These are phyloP conservation scores for Durusdinium trenchii DNA, from an alignment of 73 alveolate genomes.

Conservation along the genomic window DNA sequence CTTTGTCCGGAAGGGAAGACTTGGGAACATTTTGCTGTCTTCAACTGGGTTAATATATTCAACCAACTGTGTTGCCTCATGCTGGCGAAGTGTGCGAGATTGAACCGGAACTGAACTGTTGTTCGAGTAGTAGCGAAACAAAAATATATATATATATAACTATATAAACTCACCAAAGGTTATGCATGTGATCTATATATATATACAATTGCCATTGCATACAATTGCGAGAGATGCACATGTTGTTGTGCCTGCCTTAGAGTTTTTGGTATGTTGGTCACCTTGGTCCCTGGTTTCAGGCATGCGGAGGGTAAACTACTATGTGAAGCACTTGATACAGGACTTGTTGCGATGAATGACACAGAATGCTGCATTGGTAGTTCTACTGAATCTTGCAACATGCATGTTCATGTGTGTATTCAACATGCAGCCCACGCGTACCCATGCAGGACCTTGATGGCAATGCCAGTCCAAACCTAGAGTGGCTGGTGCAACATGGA, in stretches of 20 bases:
- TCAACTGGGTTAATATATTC: too few species aligned
- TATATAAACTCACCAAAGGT: background rate
- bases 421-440: background rate
- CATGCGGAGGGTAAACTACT: conserved; percentile 75
- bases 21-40: too few species aligned
- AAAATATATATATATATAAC: background rate
- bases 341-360: background rate
- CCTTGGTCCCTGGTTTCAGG: background rate
- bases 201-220: background rate
- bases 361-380: background rate
- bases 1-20: too few species aligned
- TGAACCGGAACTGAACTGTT: too few species aligned
- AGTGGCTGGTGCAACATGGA: conserved; percentile 73
- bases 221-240: too few species aligned
- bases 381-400: background rate
- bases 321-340: conserved; percentile 92
- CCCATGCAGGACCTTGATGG: conserved; percentile 60
- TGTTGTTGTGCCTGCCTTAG: too few species aligned
- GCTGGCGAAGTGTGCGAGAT: too few species aligned
- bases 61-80: too few species aligned
- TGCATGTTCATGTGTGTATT: too few species aligned
- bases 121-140: background rate
- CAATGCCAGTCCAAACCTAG: conserved; percentile 62
- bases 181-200: background rate
- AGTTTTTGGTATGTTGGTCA: background rate